Evolutionary conservation across 2,329 filamentous ascomycete species (phyloP).

Genomic region (Fusarium newnesense): DNA sequence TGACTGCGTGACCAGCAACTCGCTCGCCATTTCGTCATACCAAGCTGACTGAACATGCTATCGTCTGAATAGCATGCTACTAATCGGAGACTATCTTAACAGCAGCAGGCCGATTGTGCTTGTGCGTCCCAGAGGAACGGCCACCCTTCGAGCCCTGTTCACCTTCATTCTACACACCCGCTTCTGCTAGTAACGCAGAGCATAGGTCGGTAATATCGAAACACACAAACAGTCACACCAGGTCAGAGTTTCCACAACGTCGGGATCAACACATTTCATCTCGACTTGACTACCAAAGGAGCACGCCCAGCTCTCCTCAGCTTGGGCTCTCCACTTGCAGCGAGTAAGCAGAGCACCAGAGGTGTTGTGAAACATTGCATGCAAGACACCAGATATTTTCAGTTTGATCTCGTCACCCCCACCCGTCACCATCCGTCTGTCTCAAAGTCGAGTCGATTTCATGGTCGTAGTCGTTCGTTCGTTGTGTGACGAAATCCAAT

Average conservation of each 20-base stretch:
- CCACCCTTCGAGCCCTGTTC: constrained; percentile 2
- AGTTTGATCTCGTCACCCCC: constrained; percentile 41
- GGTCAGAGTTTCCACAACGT: constrained; percentile 41
- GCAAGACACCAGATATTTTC: constrained; percentile 40
- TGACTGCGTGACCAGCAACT: not conserved
- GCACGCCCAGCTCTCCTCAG: constrained; percentile 43
- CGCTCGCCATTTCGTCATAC: not conserved
- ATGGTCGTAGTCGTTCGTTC: constrained; percentile 40
- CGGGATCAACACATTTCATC: constrained; percentile 51
- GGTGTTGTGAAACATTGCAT: constrained; percentile 31
- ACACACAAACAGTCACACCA: constrained; percentile 45
- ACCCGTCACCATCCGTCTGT: constrained; percentile 45
- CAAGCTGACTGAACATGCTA: not conserved
- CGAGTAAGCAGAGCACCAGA: constrained; percentile 11
- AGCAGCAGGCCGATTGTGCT: not conserved
- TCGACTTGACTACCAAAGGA: constrained; percentile 53
- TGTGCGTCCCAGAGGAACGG: not conserved
- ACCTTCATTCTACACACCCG: constrained; percentile 24
- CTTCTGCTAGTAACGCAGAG: constrained; percentile 10
- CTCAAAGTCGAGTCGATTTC: constrained; percentile 39
- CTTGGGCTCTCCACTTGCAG: constrained; percentile 32
- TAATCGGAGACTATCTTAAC: not conserved
- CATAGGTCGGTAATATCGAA: constrained; percentile 33
- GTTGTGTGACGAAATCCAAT: constrained; percentile 47
- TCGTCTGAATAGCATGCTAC: not conserved